Base-by-base conservation (phyloP, 2,329 filamentous ascomycete genomes). In the Fusarium metavorans region DNA sequence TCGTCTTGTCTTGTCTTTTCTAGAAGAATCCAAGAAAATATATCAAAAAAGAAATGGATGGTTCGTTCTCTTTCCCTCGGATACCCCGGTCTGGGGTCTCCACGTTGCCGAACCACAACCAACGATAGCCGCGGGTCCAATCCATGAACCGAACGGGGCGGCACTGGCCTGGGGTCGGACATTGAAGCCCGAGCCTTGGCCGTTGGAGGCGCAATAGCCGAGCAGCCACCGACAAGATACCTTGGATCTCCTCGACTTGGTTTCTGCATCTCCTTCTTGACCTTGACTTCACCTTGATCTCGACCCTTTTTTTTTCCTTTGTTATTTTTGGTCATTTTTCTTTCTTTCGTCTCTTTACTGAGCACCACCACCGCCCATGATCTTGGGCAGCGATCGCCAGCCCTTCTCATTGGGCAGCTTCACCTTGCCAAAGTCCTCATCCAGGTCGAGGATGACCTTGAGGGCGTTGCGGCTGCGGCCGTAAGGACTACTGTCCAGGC, bases 401-500 rank as follows among this genome's bases (percentile, higher is more conserved):
- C 84, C 82, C 77, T 87, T 82, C 73, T 87, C 84, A 76, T 86
- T 85, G 18, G 88, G 88, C 70, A 94, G 80, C 83, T 90, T 91
- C 70, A 93, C 85, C 76, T 92, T 90, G 71, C 96, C 96, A 87
- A 98, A 98, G 82, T 97, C 94, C 85, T 97, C 92, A 81, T 98
- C 96, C 71, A 98, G 87, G 83, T 98, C 96, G 58, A 98, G 90
- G 78, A 98, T 96, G 78, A 98, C 94, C 89, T 98, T 98, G 77
- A 98, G 88, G 13, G 96, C 96, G 82, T 98, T 98, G 70, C 95
- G 89, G 84, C 94, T 97, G 78, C 88, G 85, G 56, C 84, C 84
- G 73, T 88, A 87, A 18, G 89, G 88, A 72, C 84, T 88, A 27
- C 85, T 83, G 71, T 86, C 83, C 61, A 81, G 65, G 70, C 67